phyloP scores from a whole-genome alignment of 257 asterid genomes.

The Nyctanthes arbortristis region DNA sequence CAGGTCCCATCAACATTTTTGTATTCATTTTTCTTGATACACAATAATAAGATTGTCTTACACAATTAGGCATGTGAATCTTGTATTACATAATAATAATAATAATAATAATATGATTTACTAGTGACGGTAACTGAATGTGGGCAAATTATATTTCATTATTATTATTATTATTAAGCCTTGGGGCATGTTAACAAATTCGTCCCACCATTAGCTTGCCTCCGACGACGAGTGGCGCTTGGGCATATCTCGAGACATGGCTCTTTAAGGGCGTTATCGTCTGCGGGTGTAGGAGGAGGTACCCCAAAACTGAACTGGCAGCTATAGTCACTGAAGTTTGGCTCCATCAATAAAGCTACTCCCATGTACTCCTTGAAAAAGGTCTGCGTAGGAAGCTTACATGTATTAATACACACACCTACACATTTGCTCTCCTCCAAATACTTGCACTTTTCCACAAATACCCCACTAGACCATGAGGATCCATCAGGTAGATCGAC shows the following conservation, averaged over 20 bases:
- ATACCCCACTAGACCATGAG: slow-evolving; percentile 80
- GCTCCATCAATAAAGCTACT: slow-evolving; percentile 82
- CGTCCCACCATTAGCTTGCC: slow-evolving; percentile 24
- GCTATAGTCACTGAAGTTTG: slow-evolving; percentile 76
- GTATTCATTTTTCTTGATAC: too few relatives aligned
- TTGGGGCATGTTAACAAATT: slow-evolving; percentile 54
- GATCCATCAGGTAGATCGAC: slow-evolving; percentile 67
- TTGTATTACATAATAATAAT: too few relatives aligned
- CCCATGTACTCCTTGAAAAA: slow-evolving; percentile 87
- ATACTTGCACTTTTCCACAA: slow-evolving; percentile 87
- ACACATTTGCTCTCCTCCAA: slow-evolving; percentile 93
- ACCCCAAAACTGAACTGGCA: slow-evolving; percentile 92
- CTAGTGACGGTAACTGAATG: too few relatives aligned
- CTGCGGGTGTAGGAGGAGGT: slow-evolving; percentile 58
- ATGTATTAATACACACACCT: slow-evolving; percentile 80
- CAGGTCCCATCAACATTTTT: too few relatives aligned
- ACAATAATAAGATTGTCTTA: too few relatives aligned
- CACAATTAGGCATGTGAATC: too few relatives aligned
- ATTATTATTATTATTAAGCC: too few relatives aligned
- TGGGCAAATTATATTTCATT: too few relatives aligned
- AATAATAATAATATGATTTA: too few relatives aligned
- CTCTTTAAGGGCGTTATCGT: slow-evolving; percentile 61
- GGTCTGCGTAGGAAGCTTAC: slow-evolving; percentile 90
- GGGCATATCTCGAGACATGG: slow-evolving; percentile 81
- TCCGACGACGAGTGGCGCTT: slow-evolving; percentile 50